Evolutionary conservation across 768 basidiomycete species (phyloP), one percentile per base, ranked within the genome.

Genomic region (Sarcomyxa edulis): DNA sequence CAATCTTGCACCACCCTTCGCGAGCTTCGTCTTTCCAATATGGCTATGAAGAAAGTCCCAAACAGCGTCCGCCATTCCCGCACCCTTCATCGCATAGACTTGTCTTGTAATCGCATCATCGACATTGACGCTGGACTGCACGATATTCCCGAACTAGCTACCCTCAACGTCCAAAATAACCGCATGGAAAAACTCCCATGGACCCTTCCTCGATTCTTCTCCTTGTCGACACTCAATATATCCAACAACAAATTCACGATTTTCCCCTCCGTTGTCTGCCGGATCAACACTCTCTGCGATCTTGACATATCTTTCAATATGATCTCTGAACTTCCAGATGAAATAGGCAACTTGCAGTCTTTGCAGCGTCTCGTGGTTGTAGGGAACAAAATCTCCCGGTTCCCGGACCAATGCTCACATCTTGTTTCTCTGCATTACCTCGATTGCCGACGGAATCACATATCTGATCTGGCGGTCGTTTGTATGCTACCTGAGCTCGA

Each of bases 231-330:
- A 18, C 74, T 98, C 46, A 95, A 96, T 61, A 84, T 98, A 42
- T 95, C 93, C 38, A 97, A 97, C 61, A 99, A 98, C 70, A 89
- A 91, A 56, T 92, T 97, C 58, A 73, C 72, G 20, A 53, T 52
- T 6, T 69, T 98, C 35, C 95, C 95, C 0, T 47, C 65, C 0
- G 85, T 85, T 24, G 74, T 99, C 19, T 80, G 76, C 56, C 68
- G 82, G 44, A 76, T 98, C 52, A 60, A 66, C 4, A 72, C 64
- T n/a, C 74, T 99, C 14, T 65, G 73, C 25, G 89, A 94, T 49
- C 78, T 99, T 14, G 94, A 98, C 51, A 69, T 96, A 26, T 98
- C 96, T 0, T 97, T 97, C 71, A 99, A 99, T 65, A 78, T 72
- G 57, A 81, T 98, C 42, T 69, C 75, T 0, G 76, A 81, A 34